Percentiles rank a stretch among this genome's conserved stretches.
Conservation (phyloP, 1,139 yeast genomes). For the Yamadazyma triangularis region DNA sequence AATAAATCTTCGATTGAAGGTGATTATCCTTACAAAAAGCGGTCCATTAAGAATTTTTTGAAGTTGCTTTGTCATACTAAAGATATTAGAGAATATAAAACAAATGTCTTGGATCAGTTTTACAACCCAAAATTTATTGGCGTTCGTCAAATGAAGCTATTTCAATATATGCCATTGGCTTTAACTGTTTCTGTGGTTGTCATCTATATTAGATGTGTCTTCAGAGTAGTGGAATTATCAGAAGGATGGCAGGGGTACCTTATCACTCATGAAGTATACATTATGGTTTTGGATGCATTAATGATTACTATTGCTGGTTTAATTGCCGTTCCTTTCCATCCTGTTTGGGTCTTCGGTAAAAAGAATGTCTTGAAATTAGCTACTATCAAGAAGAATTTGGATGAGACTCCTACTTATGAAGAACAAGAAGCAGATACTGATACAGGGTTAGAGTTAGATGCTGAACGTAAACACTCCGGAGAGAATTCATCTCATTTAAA, state of each 20-base stretch:
- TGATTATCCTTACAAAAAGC: constrained; percentile 21
- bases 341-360: constrained; percentile 54
- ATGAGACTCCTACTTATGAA: too few species aligned
- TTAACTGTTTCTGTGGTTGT: constrained; percentile 51
- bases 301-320: constrained; percentile 52
- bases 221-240: constrained; percentile 74
- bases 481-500: too few species aligned
- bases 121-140: constrained; percentile 37
- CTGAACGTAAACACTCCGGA: too few species aligned
- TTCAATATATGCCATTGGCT: constrained; percentile 48
- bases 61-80: constrained; percentile 25
- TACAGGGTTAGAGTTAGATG: too few species aligned
- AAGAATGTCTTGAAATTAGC: constrained; percentile 31
- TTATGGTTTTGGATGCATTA: constrained; percentile 73
- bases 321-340: constrained; percentile 55
- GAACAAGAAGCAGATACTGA: too few species aligned
- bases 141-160: constrained; percentile 37
- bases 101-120: constrained; percentile 21
- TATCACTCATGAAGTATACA: constrained; percentile 65
- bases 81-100: constrained; percentile 19
- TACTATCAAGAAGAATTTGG: constrained; percentile 28
- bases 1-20: constrained; percentile 15
- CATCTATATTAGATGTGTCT: constrained; percentile 70
- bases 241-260: constrained; percentile 78
- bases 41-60: constrained; percentile 23